Conservation (phyloP, 2,329 filamentous ascomycete species). For the Aspergillus japonicus region DNA sequence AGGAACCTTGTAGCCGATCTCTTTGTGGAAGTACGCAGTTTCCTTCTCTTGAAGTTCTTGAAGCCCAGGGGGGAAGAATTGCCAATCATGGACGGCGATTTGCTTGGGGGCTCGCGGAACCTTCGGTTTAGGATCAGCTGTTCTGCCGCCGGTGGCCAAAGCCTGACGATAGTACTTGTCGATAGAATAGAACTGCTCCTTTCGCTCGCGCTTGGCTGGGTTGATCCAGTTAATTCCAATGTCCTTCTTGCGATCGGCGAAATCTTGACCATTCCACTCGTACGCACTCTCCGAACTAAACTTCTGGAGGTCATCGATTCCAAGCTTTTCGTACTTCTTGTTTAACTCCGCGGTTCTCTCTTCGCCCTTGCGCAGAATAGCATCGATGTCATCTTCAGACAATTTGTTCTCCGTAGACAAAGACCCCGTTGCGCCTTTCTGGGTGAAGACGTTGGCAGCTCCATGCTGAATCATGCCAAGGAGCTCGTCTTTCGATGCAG, state of each 20-base stretch:
- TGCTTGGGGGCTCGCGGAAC: slow-evolving; percentile 95
- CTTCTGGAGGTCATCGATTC: slow-evolving; percentile 94
- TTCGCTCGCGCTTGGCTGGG: slow-evolving; percentile 94
- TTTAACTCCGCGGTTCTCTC: slow-evolving; percentile 86
- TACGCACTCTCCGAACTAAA: slow-evolving; percentile 97
- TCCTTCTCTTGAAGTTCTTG: slow-evolving; percentile 92
- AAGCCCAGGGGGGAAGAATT: slow-evolving; percentile 86
- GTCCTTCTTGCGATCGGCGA: slow-evolving; percentile 86
- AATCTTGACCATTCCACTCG: slow-evolving; percentile 98
- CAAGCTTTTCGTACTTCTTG: slow-evolving; percentile 92
- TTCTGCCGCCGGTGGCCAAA: slow-evolving; percentile 74
- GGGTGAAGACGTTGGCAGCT: slow-evolving; percentile 88
- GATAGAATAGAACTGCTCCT: slow-evolving; percentile 97
- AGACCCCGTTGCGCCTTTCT: slow-evolving; percentile 63
- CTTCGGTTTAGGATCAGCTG: slow-evolving; percentile 85
- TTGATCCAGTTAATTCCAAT: slow-evolving; percentile 97
- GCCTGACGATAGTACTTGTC: slow-evolving; percentile 97
- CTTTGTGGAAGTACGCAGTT: slow-evolving; percentile 92
- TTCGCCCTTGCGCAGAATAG: slow-evolving; percentile 81
- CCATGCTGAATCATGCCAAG: slow-evolving; percentile 98
- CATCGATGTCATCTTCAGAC: slow-evolving; percentile 87
- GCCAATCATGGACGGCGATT: slow-evolving; percentile 88
- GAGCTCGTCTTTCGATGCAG: slow-evolving; percentile 92
- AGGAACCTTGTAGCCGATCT: slow-evolving; percentile 92
- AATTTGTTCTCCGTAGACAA: slow-evolving; percentile 62